phyloP scores from a whole-genome alignment of 768 basidiomycete genomes.

The Filobasidium floriforme region DNA sequence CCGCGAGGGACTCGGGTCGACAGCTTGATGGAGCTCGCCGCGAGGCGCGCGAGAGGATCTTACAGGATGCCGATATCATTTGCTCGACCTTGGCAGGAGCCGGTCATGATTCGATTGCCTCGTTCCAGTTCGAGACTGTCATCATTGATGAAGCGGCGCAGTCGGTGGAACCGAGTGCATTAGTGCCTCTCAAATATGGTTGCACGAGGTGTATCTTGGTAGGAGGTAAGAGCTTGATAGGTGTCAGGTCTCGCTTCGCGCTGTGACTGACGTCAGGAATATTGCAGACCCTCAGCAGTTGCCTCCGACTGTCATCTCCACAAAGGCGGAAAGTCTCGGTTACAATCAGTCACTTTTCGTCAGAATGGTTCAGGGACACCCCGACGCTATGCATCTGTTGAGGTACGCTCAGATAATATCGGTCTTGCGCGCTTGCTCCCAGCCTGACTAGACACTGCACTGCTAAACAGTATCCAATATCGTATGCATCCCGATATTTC shows the following conservation, averaged over 20 bases:
- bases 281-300: slow-evolving; percentile 57
- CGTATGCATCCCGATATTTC: slow-evolving; percentile 99
- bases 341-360: slow-evolving; percentile 88
- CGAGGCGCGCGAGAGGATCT: slow-evolving; percentile 63
- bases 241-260: background rate
- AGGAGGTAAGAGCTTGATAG: slow-evolving; percentile 55
- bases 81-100: slow-evolving; percentile 89
- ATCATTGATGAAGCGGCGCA: slow-evolving; percentile 98
- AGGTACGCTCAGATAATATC: slow-evolving; percentile 53
- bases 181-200: slow-evolving; percentile 88
- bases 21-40: slow-evolving; percentile 75
- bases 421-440: background rate
- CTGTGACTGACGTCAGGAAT: slow-evolving; percentile 6
- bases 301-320: slow-evolving; percentile 81
- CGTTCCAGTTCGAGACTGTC: slow-evolving; percentile 83
- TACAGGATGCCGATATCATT: slow-evolving; percentile 83
- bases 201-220: slow-evolving; percentile 83
- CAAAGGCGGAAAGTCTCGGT: slow-evolving; percentile 55
- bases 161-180: slow-evolving; percentile 83
- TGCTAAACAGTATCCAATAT: slow-evolving; percentile 74
- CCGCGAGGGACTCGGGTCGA: slow-evolving; percentile 69
- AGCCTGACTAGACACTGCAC: background rate
- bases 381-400: slow-evolving; percentile 79
- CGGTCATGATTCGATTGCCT: slow-evolving; percentile 74
- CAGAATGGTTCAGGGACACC: slow-evolving; percentile 68